Percentiles rank a stretch among this genome's conserved stretches.
These are phyloP conservation scores for Ophiostoma sp. DNA, from an alignment of 2,329 filamentous ascomycete genomes.

Conservation along the genomic window DNA sequence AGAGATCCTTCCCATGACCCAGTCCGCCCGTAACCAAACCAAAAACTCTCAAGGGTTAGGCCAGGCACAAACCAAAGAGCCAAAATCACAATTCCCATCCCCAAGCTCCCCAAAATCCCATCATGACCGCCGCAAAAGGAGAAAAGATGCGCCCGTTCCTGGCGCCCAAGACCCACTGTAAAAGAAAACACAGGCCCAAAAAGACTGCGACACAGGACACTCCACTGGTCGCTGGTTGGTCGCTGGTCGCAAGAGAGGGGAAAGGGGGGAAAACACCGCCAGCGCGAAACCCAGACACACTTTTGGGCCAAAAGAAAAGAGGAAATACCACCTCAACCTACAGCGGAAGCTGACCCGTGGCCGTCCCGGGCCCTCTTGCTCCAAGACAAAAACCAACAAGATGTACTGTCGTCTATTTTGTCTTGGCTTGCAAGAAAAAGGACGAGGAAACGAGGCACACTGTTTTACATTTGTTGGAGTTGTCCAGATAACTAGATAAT, in stretches of 20 bases:
- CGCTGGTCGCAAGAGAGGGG: background rate
- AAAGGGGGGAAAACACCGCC: background rate
- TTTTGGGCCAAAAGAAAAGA: background rate
- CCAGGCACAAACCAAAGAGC: background rate
- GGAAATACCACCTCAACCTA: conserved; percentile 1
- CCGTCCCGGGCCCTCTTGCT: background rate
- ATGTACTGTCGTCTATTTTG: background rate
- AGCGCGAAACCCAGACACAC: background rate
- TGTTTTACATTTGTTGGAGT: background rate
- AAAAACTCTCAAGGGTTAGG: background rate
- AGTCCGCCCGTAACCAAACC: background rate
- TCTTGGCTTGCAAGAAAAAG: background rate
- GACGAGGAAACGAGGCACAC: background rate
- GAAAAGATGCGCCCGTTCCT: conserved; percentile 9
- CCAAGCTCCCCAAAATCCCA: background rate
- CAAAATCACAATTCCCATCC: background rate
- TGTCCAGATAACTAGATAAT: background rate
- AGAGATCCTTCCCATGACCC: background rate
- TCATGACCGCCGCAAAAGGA: conserved; percentile 7
- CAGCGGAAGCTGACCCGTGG: background rate
- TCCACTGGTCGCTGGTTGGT: too few species aligned
- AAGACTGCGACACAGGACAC: background rate
- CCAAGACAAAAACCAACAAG: background rate
- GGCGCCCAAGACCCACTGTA: background rate
- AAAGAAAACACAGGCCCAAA: background rate